Evolutionary conservation across 1,284 basidiomycete genomes (phyloP).

Genomic region (Cryptococcus neoformans): DNA sequence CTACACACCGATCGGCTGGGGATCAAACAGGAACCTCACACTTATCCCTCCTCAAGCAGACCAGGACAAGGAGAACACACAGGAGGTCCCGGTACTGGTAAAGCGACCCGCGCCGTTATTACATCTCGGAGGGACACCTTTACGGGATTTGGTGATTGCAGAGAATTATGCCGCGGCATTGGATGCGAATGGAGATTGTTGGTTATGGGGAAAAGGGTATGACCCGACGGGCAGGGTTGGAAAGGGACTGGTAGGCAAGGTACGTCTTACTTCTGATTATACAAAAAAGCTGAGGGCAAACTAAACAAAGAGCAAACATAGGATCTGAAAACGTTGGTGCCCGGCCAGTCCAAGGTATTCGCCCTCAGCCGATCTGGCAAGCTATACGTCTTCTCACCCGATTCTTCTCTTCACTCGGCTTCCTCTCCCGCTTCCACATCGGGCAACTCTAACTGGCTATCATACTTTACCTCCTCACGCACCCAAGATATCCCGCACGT

Average conservation of each 20-base stretch:
- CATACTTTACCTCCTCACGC: constrained; percentile 6
- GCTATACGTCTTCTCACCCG: constrained; percentile 65
- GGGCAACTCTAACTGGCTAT: too few relatives aligned
- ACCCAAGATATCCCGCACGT: constrained; percentile 22
- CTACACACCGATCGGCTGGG: constrained; percentile 42
- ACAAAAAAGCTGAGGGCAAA: background rate
- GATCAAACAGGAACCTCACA: constrained; percentile 38
- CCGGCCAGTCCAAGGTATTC: constrained; percentile 59
- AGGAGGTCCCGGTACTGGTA: constrained; percentile 7
- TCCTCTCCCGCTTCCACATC: too few relatives aligned
- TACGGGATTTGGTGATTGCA: constrained; percentile 72
- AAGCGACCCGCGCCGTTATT: constrained; percentile 35
- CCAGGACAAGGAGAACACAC: background rate
- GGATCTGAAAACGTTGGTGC: constrained; percentile 65
- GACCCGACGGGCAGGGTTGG: constrained; percentile 50
- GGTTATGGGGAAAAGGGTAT: constrained; percentile 77
- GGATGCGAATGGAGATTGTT: constrained; percentile 82
- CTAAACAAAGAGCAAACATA: constrained; percentile 32
- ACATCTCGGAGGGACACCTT: constrained; percentile 51
- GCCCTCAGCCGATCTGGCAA: constrained; percentile 67
- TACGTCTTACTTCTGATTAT: constrained; percentile 40
- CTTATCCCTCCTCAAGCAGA: constrained; percentile 27
- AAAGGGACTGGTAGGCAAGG: constrained; percentile 63
- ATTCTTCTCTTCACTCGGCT: constrained; percentile 41
- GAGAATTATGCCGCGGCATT: constrained; percentile 74